Base-by-base conservation (phyloP, 768 basidiomycete genomes). In the Cystoderma amianthinum region DNA sequence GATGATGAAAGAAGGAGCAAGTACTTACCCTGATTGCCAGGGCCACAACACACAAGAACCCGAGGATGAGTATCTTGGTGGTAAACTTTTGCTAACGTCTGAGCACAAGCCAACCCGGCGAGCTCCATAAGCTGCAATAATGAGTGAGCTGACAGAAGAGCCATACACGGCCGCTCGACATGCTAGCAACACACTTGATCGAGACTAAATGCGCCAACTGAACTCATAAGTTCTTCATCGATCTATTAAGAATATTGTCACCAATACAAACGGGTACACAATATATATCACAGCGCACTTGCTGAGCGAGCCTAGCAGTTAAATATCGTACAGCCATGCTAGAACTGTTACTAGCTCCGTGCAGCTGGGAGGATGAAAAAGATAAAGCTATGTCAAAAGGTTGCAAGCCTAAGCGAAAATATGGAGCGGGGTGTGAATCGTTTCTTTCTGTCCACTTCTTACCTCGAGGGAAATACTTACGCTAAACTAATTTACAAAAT, bases 51-150 rank as follows among this genome's bases (percentile, higher is more conserved):
- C 9, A 98, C 88, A n/a, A 98, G 68, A 4, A 98, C 90, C 9
- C 80, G 76, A 25, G 72, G 74, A 58, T 88, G 80, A 34, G 68
- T 73, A 2, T 80, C 76, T 21, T 72, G 78, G 30, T 66, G 68
- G 57, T 90, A 98, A 0, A 81, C 78, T n/a, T 69, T 82, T 4
- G 85, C 81, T 2, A 97, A 65, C 0, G 87, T 76, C 57, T 94
- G 89, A 0, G 95, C 96, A 55, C 94, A 94, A 1, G 95, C 84
- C 7, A 98, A 67, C 1, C 96, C 96, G 21, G 95, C 95, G 10
- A 98, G 75, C 55, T 98, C 95, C 92, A 97, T 96, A 21, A 97
- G 66, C 90, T 95, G n/a, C n/a, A n/a, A n/a, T n/a, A n/a, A n/a
- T n/a, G n/a, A n/a, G n/a, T n/a, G 25, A 15, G 35, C 21, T 21